phyloP scores from a whole-genome alignment of 192 early-diverging fungal species.

The Chytriomyces sp. region DNA sequence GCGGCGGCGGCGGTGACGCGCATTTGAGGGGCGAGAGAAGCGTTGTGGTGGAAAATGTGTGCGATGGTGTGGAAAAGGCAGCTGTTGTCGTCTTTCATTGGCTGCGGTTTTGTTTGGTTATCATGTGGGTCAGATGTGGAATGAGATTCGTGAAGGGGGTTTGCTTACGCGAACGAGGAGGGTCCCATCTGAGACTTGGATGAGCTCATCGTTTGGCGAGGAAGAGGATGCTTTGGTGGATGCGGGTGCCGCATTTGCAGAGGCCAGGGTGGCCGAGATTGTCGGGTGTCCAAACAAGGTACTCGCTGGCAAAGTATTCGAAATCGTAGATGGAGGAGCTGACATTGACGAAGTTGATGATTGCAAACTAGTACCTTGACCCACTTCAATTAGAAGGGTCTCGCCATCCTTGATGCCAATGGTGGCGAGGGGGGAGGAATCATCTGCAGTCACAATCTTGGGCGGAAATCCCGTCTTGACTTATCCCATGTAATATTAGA shows the following conservation, averaged over 20 bases:
- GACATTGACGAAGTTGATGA: background rate
- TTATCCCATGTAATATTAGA: slow-evolving; percentile 14
- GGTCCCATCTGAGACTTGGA: slow-evolving; percentile 4
- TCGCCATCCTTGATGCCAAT: slow-evolving; percentile 32
- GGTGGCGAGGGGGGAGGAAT: slow-evolving; percentile 6
- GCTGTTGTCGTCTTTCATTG: slow-evolving; percentile 69
- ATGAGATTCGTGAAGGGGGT: too few species aligned
- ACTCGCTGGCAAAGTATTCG: too few species aligned
- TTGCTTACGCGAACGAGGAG: too few species aligned
- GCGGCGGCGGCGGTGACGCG: slow-evolving; percentile 3
- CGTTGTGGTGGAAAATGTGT: slow-evolving; percentile 16
- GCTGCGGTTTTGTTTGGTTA: too few species aligned
- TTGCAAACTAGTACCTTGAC: too few species aligned
- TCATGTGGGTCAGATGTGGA: too few species aligned
- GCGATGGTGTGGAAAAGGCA: slow-evolving; percentile 68
- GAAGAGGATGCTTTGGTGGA: background rate
- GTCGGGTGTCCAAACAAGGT: too few species aligned
- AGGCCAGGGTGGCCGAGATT: too few species aligned
- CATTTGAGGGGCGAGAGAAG: background rate
- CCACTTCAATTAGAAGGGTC: slow-evolving; percentile 9
- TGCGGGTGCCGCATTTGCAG: too few species aligned
- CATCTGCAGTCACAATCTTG: background rate
- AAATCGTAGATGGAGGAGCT: too few species aligned
- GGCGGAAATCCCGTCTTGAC: slow-evolving; percentile 35
- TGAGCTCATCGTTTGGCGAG: background rate